Conservation (phyloP, 805 yeast genomes). For the Metschnikowia borealis region DNA sequence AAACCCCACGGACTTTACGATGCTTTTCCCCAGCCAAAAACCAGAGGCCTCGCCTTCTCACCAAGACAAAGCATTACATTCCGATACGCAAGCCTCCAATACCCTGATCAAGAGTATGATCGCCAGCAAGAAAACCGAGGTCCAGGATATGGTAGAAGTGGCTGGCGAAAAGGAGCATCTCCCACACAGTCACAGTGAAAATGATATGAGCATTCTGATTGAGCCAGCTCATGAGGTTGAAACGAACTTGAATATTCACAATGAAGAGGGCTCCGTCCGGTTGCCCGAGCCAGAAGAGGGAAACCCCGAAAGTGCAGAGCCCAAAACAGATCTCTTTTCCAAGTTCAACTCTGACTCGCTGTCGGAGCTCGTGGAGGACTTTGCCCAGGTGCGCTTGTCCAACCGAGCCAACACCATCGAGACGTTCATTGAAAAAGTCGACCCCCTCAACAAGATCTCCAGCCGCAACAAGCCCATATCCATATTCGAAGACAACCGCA, state of each 20-base stretch:
- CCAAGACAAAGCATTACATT: constrained; percentile 1
- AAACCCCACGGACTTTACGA: constrained; percentile 30
- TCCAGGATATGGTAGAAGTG: not conserved
- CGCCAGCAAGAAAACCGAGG: not conserved
- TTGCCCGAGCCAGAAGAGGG: not conserved
- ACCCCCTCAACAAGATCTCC: constrained; percentile 37
- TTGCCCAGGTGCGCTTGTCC: constrained; percentile 18
- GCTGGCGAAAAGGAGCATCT: not conserved
- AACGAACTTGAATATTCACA: not conserved
- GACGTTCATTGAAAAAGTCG: constrained; percentile 35
- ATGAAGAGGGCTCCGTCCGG: not conserved
- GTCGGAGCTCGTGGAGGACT: constrained; percentile 16
- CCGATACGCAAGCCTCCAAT: not conserved
- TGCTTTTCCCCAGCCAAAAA: constrained; percentile 23
- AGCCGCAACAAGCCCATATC: constrained; percentile 32
- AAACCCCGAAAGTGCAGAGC: not conserved
- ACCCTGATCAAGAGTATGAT: not conserved
- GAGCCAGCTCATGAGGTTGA: not conserved
- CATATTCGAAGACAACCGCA: constrained; percentile 36
- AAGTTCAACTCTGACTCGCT: constrained; percentile 8
- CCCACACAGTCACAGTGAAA: not conserved
- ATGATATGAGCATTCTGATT: not conserved
- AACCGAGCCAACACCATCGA: constrained; percentile 25
- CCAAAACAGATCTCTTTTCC: constrained; percentile 5
- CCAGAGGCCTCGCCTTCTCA: not conserved